Conservation (phyloP, 2,329 filamentous ascomycete species). For the Phaeosphaeriaceae sp. region DNA sequence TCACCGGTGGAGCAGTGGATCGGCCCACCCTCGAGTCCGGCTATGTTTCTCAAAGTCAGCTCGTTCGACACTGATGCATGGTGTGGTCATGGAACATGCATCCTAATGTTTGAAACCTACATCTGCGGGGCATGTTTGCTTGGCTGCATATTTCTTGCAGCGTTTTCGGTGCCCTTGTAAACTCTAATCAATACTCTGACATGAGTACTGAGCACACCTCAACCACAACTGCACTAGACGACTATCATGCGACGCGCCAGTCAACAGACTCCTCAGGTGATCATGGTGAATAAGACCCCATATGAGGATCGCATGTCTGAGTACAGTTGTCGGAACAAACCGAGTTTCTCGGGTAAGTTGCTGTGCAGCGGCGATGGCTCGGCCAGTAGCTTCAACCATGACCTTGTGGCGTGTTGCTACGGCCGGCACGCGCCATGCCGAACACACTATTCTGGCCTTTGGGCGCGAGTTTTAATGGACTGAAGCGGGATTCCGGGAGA, state of each 20-base stretch:
- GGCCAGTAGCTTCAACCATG: slow-evolving; percentile 1
- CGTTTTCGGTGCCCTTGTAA: not conserved
- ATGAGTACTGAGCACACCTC: not conserved
- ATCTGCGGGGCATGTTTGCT: not conserved
- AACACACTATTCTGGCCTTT: slow-evolving; percentile 36
- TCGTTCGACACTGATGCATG: not conserved
- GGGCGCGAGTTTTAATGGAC: slow-evolving; percentile 43
- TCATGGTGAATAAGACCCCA: not conserved
- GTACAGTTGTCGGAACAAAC: not conserved
- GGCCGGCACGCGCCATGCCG: slow-evolving; percentile 15
- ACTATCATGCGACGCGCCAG: not conserved
- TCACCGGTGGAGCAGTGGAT: not conserved
- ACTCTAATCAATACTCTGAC: not conserved
- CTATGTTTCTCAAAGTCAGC: not conserved
- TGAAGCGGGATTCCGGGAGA: slow-evolving; percentile 76
- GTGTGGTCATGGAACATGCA: not conserved
- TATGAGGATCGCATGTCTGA: not conserved
- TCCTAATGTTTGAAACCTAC: not conserved
- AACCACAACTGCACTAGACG: not conserved
- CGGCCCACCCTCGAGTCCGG: not conserved
- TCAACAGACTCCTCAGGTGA: not conserved
- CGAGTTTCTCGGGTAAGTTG: not conserved
- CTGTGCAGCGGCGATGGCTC: not conserved
- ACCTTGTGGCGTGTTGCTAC: not conserved
- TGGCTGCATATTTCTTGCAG: not conserved